Evolutionary conservation across 163 green algal species (phyloP).

Genomic region (Volvox carteri): DNA sequence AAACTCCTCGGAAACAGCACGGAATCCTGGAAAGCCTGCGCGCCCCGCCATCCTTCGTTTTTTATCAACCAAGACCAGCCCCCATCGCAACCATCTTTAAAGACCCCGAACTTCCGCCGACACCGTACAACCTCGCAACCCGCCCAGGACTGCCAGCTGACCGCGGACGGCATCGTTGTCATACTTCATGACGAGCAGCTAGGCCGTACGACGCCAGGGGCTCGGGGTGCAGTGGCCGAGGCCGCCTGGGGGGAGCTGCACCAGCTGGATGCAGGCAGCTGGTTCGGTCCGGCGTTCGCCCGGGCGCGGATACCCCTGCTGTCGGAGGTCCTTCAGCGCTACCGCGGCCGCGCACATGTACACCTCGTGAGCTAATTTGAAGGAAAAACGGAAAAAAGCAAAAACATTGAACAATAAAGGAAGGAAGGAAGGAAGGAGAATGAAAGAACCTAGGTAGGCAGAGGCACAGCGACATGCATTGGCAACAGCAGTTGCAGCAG

Average conservation of each 20-base stretch:
- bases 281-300: conserved; percentile 50
- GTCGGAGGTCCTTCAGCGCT: conserved; percentile 54
- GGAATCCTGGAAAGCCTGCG: no score
- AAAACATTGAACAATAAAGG: no score
- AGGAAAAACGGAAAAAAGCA: background rate
- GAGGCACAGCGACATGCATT: no score
- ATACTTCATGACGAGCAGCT: conserved; percentile 68
- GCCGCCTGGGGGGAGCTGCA: conserved; percentile 45
- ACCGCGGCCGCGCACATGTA: conserved; percentile 57
- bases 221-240: background rate
- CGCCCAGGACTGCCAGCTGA: conserved; percentile 63
- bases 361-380: conserved; percentile 66
- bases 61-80: no score
- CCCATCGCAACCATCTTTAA: background rate
- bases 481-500: no score
- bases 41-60: no score
- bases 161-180: conserved; percentile 49
- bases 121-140: no score
- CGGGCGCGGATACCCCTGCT: conserved; percentile 52
- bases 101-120: no score
- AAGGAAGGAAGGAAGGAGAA: no score
- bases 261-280: conserved; percentile 62
- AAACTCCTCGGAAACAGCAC: no score
- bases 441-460: no score
- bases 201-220: conserved; percentile 51